Percentiles rank a stretch among this genome's conserved stretches.
These are phyloP conservation scores for Cladochytrium replicatum DNA, from an alignment of 192 early-diverging fungal genomes.

Conservation along the genomic window DNA sequence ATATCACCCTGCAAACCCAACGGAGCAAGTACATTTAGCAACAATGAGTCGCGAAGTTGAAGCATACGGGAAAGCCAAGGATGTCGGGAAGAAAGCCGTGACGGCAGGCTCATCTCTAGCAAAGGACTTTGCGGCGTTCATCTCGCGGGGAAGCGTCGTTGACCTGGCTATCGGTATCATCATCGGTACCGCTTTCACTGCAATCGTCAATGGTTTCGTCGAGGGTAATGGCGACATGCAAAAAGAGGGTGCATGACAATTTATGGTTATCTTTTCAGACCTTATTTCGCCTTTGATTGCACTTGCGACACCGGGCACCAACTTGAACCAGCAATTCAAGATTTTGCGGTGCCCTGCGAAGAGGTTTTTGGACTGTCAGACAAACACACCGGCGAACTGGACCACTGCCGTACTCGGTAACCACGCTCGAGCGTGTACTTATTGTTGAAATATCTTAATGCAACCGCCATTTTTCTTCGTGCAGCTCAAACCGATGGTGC, in stretches of 20 bases:
- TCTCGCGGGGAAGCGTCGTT: conserved; percentile 47
- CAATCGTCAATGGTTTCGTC: conserved; percentile 3
- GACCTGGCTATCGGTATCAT: conserved; percentile 59
- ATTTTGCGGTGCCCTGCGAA: too few species aligned
- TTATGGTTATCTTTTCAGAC: conserved; percentile 38
- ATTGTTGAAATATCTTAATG: background rate
- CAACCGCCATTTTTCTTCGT: background rate
- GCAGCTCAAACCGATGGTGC: conserved; percentile 17
- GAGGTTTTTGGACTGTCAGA: too few species aligned
- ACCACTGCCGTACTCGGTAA: too few species aligned
- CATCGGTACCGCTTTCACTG: conserved; percentile 44
- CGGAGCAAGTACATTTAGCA: too few species aligned
- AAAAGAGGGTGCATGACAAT: too few species aligned
- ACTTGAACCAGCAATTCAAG: conserved; percentile 25
- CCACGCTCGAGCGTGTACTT: conserved; percentile 10
- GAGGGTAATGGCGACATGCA: too few species aligned
- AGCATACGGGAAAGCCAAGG: too few species aligned
- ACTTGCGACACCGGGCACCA: conserved; percentile 33
- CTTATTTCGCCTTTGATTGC: conserved; percentile 47
- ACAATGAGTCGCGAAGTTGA: too few species aligned
- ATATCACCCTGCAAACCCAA: too few species aligned
- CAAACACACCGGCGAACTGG: too few species aligned
- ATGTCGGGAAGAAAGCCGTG: too few species aligned
- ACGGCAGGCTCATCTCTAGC: conserved; percentile 37
- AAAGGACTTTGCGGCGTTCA: conserved; percentile 39